Evolutionary conservation across 2,329 filamentous ascomycete genomes (phyloP).

Genomic region (Aspergillus sp.): DNA sequence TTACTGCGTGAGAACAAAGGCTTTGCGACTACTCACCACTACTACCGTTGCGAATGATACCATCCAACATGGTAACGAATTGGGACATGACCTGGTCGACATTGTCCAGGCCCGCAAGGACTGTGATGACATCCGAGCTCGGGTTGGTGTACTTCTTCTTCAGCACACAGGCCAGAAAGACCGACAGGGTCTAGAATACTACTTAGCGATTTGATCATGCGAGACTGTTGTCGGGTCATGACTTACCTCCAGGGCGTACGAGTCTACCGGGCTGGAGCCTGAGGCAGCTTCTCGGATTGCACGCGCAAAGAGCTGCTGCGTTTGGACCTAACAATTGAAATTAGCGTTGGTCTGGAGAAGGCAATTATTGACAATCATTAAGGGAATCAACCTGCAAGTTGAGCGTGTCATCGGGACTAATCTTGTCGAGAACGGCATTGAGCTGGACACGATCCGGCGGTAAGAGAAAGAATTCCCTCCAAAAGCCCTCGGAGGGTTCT

Average conservation of each 20-base stretch:
- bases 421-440: constrained; percentile 65
- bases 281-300: constrained; percentile 69
- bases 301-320: constrained; percentile 73
- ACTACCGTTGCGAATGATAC: constrained; percentile 74
- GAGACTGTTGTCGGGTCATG: background rate
- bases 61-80: constrained; percentile 79
- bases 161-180: constrained; percentile 79
- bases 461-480: constrained; percentile 92
- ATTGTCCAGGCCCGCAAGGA: constrained; percentile 84
- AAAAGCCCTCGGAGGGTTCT: constrained; percentile 85
- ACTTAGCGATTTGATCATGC: constrained; percentile 30
- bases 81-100: constrained; percentile 86
- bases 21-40: constrained; percentile 54
- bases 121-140: constrained; percentile 88
- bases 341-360: constrained; percentile 13
- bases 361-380: background rate
- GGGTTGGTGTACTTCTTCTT: constrained; percentile 92
- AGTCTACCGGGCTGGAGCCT: constrained; percentile 60
- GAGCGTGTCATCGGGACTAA: constrained; percentile 73
- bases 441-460: constrained; percentile 72
- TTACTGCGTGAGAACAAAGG: background rate
- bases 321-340: constrained; percentile 53
- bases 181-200: constrained; percentile 71
- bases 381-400: constrained; percentile 60
- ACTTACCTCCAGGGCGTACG: constrained; percentile 80